These are phyloP conservation scores for Amanita pallidorosea DNA, from an alignment of 768 basidiomycete genomes.

Conservation along the genomic window DNA sequence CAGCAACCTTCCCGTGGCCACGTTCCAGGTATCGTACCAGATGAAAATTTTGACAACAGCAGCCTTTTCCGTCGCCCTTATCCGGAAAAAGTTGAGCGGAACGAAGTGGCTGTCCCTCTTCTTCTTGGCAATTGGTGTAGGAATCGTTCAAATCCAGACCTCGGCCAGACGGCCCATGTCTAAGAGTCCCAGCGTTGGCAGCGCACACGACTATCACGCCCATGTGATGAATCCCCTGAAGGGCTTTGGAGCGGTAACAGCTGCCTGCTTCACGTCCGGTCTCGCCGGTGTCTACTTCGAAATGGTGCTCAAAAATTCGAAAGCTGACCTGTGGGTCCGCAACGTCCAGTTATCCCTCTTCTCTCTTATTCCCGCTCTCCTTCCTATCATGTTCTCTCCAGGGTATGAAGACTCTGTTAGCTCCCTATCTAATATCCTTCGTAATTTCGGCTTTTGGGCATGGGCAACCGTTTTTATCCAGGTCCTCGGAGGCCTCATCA, in stretches of 20 bases:
- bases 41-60: constrained; percentile 99
- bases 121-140: constrained; percentile 86
- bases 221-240: constrained; percentile 78
- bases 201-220: constrained; percentile 56
- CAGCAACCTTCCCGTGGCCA: constrained; percentile 89
- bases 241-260: constrained; percentile 82
- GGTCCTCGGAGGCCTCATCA: constrained; percentile 88
- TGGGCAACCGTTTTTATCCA: constrained; percentile 89
- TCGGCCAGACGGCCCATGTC: constrained; percentile 21
- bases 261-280: constrained; percentile 92
- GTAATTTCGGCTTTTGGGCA: constrained; percentile 89
- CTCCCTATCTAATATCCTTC: constrained; percentile 54
- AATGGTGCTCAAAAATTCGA: constrained; percentile 89
- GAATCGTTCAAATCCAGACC: constrained; percentile 89
- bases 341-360: constrained; percentile 95
- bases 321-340: constrained; percentile 89
- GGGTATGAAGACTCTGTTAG: constrained; percentile 31
- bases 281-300: constrained; percentile 98
- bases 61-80: constrained; percentile 78
- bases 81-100: constrained; percentile 60
- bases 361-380: constrained; percentile 81
- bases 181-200: constrained; percentile 41
- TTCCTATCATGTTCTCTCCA: constrained; percentile 59
- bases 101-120: constrained; percentile 84
- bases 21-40: constrained; percentile 96